Conservation (phyloP, 805 yeast species). For the Candida endomychidarum region DNA sequence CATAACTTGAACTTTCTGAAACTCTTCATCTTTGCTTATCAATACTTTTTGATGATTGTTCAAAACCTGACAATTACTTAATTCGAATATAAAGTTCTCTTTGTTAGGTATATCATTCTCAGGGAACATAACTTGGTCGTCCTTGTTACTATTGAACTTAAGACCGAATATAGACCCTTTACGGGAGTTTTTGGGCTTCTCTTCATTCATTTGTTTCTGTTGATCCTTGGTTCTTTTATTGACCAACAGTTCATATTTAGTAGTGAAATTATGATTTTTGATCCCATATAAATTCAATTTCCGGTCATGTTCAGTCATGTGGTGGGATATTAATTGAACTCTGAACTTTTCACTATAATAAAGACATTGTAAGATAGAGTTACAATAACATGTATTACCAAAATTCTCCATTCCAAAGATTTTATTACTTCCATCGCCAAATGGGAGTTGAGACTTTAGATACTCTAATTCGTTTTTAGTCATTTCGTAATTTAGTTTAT, state of each 20-base stretch:
- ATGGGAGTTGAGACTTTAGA: conserved; percentile 20
- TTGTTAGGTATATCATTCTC: conserved; percentile 16
- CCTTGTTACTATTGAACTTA: conserved; percentile 29
- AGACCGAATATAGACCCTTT: conserved; percentile 42
- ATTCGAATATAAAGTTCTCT: conserved; percentile 13
- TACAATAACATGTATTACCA: conserved; percentile 93
- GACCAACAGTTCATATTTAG: conserved; percentile 40
- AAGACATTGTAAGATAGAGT: conserved; percentile 86
- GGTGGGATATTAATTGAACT: conserved; percentile 28
- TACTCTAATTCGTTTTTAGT: conserved; percentile 12
- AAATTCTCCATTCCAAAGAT: conserved; percentile 81
- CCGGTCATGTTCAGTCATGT: conserved; percentile 30
- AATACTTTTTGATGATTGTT: conserved; percentile 34
- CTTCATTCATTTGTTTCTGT: conserved; percentile 17
- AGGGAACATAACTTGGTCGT: conserved; percentile 3
- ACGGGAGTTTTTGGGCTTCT: conserved; percentile 25
- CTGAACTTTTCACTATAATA: conserved; percentile 75
- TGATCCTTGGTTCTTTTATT: conserved; percentile 35
- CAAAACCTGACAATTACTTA: conserved; percentile 29
- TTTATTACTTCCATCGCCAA: conserved; percentile 68
- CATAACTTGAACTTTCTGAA: conserved; percentile 31
- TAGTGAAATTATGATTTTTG: conserved; percentile 35
- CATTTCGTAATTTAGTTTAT: conserved; percentile 7
- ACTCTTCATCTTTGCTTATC: conserved; percentile 25
- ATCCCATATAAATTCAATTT: conserved; percentile 30